Evolutionary conservation across 768 basidiomycete species (phyloP).

Genomic region (Lyophyllum semitale): DNA sequence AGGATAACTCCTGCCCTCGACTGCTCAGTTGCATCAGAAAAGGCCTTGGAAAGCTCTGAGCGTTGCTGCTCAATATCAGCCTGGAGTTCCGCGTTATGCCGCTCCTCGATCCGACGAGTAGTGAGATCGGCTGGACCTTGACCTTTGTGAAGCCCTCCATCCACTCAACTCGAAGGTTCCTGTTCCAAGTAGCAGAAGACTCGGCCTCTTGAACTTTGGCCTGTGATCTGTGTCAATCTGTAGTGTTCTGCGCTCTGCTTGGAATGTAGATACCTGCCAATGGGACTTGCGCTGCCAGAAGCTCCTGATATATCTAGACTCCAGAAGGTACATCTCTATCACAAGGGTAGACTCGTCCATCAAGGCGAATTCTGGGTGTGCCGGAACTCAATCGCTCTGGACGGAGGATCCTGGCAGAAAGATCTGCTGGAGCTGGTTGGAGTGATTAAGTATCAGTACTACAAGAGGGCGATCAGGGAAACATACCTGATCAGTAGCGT

Average conservation of each 20-base stretch:
- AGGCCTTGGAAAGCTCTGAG: conserved; percentile 52
- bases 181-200: conserved; percentile 37
- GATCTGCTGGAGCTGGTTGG: no score
- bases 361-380: no score
- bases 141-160: conserved; percentile 67
- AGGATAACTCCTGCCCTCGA: conserved; percentile 62
- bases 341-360: no score
- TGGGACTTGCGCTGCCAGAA: conserved; percentile 56
- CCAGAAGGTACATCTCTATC: no score
- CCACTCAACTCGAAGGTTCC: conserved; percentile 55
- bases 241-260: conserved; percentile 57
- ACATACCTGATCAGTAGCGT: no score
- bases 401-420: no score
- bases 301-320: no score
- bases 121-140: conserved; percentile 58
- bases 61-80: conserved; percentile 59
- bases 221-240: conserved; percentile 59
- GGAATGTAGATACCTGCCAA: conserved; percentile 57
- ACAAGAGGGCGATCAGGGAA: no score
- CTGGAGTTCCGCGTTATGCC: conserved; percentile 58
- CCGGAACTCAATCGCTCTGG: no score
- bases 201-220: conserved; percentile 42
- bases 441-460: no score
- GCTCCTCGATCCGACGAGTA: conserved; percentile 63
- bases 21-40: conserved; percentile 76